Base-by-base conservation (phyloP, 257 asterid genomes). In the Solanum appendiculatum region DNA sequence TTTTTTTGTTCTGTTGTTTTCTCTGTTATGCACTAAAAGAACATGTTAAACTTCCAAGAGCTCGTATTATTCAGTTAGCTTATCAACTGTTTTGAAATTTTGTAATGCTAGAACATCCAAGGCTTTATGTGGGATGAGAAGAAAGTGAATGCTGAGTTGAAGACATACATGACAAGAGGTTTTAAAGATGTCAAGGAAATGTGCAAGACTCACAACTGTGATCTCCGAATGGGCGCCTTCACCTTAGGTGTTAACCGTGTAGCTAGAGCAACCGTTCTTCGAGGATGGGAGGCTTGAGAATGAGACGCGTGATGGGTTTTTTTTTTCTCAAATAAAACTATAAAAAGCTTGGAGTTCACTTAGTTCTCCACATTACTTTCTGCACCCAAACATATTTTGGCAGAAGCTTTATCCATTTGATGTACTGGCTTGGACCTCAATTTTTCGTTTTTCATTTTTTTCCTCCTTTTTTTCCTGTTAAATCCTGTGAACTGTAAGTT, bases 81-180 rank as follows among this genome's bases (percentile, higher is more conserved):
- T 25, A 78, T 46, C 42, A 18, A 46, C 42, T 27, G 27, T 21
- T 5, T 44, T 6, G 40, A 78, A 4, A 25, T 44, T 12, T 33
- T 46, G 85, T 44, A 80, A 80, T 80, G 39, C 66, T 46, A 80
- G 97, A 96, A 95, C 94, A 96, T 96, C 31, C 99, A 96, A 85
- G 99, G 99, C 27, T 96, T 96, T 91, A 95, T 95, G 98, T 96
- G 99, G 99, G 98, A 95, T 13, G 99, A 95, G 91, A 93, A 92
- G 40, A 96, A 94, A 39, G 99, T 96, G 91, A 96, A 96, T 44
- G 86, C 88, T 0, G 98, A 96, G 92, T 93, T 96, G 33, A 94
- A 94, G 90, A 94, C 89, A 4, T 96, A 96, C 91, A 96, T 96
- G 98, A 94, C 91, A 4, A 91, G 85, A 44, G 98, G 97, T 6